Evolutionary conservation across 1,139 yeast genomes (phyloP).

Genomic region (Lodderomyces orthopsilosis): DNA sequence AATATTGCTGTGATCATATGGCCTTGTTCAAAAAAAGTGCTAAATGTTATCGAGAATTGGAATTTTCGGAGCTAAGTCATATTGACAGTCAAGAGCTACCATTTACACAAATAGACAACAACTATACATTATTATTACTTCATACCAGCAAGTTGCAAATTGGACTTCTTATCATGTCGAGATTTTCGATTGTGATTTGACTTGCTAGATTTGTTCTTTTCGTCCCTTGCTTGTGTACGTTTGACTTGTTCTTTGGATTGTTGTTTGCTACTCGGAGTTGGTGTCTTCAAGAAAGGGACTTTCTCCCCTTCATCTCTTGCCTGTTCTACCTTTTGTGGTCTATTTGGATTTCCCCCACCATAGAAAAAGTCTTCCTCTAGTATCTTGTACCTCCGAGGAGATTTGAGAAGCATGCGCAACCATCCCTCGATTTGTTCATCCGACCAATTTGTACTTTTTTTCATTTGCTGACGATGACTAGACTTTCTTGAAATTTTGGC

Average conservation of each 20-base stretch:
- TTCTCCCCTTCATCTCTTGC: not conserved
- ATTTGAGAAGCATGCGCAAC: constrained; percentile 70
- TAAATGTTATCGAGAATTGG: not conserved
- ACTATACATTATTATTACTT: too few species aligned
- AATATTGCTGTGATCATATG: constrained; percentile 77
- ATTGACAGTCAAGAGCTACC: too few species aligned
- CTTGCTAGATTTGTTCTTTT: constrained; percentile 51
- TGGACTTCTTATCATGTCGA: constrained; percentile 55
- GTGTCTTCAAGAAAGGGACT: not conserved
- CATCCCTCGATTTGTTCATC: constrained; percentile 95
- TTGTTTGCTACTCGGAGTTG: not conserved
- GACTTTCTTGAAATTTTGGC: constrained; percentile 51
- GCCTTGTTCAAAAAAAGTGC: not conserved
- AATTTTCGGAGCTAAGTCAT: too few species aligned
- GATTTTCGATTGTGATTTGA: constrained; percentile 66
- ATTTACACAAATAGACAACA: too few species aligned
- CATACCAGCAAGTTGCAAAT: constrained; percentile 56
- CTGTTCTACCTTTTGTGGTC: constrained; percentile 5
- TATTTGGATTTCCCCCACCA: constrained; percentile 32
- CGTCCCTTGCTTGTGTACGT: constrained; percentile 40
- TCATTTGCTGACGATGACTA: constrained; percentile 50
- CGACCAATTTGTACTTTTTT: constrained; percentile 60
- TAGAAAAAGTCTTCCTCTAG: constrained; percentile 63
- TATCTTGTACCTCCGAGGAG: constrained; percentile 57
- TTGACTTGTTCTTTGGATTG: constrained; percentile 12